Conservation (phyloP, 208 protist genomes). For the Naegleria fowleri region DNA sequence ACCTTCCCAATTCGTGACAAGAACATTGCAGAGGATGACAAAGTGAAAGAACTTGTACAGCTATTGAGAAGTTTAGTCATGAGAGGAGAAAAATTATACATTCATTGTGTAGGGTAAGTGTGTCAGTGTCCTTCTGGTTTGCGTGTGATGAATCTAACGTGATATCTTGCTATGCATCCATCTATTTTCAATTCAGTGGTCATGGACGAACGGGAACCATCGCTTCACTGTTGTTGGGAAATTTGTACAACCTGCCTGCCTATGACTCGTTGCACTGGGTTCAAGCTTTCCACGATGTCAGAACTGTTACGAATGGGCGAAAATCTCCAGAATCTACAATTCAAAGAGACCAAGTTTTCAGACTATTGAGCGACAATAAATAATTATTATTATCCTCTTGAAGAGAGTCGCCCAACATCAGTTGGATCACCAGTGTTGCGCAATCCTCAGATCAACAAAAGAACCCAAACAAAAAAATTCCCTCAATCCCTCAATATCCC, state of each 20-base stretch:
- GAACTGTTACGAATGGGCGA: not conserved
- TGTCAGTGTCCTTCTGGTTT: not conserved
- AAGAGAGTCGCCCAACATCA: too few relatives aligned
- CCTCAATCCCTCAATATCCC: too few relatives aligned
- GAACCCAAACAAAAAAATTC: too few relatives aligned
- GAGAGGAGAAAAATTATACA: not conserved
- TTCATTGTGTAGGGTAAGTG: not conserved
- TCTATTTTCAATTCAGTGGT: too few relatives aligned
- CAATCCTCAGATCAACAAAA: too few relatives aligned
- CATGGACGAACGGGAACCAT: not conserved
- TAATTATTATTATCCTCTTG: too few relatives aligned
- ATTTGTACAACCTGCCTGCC: not conserved
- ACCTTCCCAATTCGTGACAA: not conserved
- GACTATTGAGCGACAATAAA: not conserved
- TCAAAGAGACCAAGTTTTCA: not conserved
- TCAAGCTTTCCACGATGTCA: not conserved
- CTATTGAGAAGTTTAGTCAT: not conserved
- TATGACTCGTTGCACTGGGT: not conserved
- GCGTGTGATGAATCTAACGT: too few relatives aligned
- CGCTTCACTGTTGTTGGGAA: not conserved
- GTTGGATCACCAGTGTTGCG: too few relatives aligned
- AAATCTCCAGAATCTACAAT: not conserved
- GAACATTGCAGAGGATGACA: not conserved
- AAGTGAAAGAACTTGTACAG: not conserved
- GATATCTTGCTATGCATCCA: too few relatives aligned